Evolutionary conservation across 2,329 filamentous ascomycete species (phyloP).

Genomic region (Epichloe hybrida): DNA sequence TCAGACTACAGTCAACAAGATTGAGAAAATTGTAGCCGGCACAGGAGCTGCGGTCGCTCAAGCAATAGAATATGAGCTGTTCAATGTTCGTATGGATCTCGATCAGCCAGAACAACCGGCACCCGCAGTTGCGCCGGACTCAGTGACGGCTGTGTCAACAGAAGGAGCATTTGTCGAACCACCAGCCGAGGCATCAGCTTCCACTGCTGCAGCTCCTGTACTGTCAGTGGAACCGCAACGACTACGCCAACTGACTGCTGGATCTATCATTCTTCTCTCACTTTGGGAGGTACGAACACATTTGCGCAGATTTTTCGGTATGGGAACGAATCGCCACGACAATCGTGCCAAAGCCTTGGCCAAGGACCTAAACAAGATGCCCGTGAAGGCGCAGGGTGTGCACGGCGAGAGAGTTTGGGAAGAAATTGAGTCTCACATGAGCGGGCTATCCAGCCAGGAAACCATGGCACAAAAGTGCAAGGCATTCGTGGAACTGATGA

Average conservation of each 20-base stretch:
- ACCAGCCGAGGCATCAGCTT: neutral
- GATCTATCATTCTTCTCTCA: conserved; percentile 65
- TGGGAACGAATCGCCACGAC: conserved; percentile 47
- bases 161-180: neutral
- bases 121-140: conserved; percentile 7
- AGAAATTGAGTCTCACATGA: conserved; percentile 53
- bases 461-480: conserved; percentile 68
- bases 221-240: conserved; percentile 36
- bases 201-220: conserved; percentile 5
- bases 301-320: conserved; percentile 66
- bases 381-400: conserved; percentile 61
- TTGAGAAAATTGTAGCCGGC: conserved; percentile 78
- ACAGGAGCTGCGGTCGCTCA: conserved; percentile 79
- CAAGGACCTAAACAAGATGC: conserved; percentile 72
- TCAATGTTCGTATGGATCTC: conserved; percentile 48
- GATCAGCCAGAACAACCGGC: conserved; percentile 16
- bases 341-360: conserved; percentile 50
- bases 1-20: conserved; percentile 54
- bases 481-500: conserved; percentile 61
- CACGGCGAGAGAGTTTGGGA: conserved; percentile 76
- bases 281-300: conserved; percentile 79
- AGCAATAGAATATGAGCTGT: conserved; percentile 76
- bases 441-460: conserved; percentile 48
- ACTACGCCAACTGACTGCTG: conserved; percentile 59
- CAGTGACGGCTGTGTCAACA: neutral